Percentiles rank a stretch among this genome's conserved stretches.
Conservation (phyloP, 169 alveolate species). For the Miamiensis avidus region DNA sequence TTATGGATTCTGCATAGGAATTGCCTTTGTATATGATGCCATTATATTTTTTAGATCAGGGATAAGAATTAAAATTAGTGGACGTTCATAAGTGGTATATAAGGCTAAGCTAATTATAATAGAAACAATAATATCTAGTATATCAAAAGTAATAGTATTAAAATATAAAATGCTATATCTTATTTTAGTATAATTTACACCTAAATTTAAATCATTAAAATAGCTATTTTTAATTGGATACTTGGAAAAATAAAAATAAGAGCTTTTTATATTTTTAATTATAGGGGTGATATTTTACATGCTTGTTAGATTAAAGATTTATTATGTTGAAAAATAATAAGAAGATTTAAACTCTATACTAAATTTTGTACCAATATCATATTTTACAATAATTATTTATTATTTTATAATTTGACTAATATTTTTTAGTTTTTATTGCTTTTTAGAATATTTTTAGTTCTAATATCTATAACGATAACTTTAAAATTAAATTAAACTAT, state of each 20-base stretch:
- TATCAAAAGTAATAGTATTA: too few species aligned
- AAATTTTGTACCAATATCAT: not conserved
- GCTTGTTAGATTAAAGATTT: not conserved
- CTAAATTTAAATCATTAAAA: too few species aligned
- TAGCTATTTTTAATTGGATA: not conserved
- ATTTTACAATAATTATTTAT: too few species aligned
- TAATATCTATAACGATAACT: not conserved
- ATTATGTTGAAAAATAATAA: not conserved
- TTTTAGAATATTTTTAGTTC: not conserved
- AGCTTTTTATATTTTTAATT: not conserved
- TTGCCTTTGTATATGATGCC: too few species aligned
- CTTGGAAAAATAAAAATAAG: not conserved
- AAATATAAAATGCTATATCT: too few species aligned
- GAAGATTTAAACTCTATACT: slow-evolving; percentile 2
- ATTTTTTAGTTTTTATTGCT: not conserved
- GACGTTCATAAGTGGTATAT: too few species aligned
- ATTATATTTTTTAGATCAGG: too few species aligned
- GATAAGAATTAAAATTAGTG: too few species aligned
- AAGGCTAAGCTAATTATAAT: too few species aligned
- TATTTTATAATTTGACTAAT: not conserved
- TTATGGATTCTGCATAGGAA: too few species aligned
- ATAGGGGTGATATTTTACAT: not conserved
- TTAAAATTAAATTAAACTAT: not conserved
- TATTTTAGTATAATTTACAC: too few species aligned
- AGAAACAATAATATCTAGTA: too few species aligned